Conservation (phyloP, 805 yeast genomes). For the Zygoascus biomembranicola region DNA sequence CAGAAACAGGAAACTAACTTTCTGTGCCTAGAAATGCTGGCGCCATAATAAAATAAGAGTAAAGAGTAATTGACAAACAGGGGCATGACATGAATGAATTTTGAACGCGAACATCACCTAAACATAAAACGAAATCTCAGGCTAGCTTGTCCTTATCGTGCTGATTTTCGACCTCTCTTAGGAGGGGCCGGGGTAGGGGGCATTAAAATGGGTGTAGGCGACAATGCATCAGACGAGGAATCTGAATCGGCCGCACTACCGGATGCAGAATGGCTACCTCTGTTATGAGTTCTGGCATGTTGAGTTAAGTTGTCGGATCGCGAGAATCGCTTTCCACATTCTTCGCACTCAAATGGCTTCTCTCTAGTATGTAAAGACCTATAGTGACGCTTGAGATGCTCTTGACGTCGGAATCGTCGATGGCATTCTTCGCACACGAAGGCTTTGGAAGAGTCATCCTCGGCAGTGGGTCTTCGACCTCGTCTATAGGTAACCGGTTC, state of each 20-base stretch:
- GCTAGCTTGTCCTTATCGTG: not conserved
- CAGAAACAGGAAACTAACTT: not conserved
- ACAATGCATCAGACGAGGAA: not conserved
- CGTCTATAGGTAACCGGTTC: constrained; percentile 22
- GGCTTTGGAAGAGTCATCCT: constrained; percentile 37
- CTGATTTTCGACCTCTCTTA: not conserved
- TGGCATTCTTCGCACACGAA: constrained; percentile 58
- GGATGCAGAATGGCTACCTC: not conserved
- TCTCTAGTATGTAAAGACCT: constrained; percentile 63
- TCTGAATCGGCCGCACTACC: not conserved
- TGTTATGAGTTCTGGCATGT: constrained; percentile 24
- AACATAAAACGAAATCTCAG: not conserved
- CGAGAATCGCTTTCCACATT: constrained; percentile 27
- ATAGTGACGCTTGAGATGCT: constrained; percentile 67
- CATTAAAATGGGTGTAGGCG: constrained; percentile 4
- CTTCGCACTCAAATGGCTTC: constrained; percentile 38
- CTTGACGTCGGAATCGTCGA: constrained; percentile 64
- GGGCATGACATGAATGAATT: not conserved
- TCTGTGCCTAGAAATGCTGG: not conserved
- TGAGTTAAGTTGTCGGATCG: constrained; percentile 29
- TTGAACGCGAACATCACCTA: not conserved
- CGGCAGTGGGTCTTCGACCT: constrained; percentile 59
- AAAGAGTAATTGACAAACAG: not conserved
- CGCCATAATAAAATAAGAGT: not conserved
- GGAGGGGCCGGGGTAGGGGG: constrained; percentile 9